Conservation (phyloP, 305 asterid species). For the Ajuga reptans region DNA sequence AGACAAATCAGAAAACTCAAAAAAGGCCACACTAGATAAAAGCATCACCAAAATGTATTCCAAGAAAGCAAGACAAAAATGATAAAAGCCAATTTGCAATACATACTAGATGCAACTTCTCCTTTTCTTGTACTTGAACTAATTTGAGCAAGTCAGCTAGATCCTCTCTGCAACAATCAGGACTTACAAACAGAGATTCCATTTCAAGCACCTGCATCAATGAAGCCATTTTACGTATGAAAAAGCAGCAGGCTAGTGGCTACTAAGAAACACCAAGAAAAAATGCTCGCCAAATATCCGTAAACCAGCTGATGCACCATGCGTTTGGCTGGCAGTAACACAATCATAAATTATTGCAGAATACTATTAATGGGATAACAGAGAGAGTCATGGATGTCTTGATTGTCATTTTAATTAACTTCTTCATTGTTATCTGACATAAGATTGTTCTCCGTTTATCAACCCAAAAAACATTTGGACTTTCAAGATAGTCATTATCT, state of each 20-base stretch:
- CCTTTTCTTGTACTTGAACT: conserved; percentile 78
- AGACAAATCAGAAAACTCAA: not conserved
- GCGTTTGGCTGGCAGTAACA: not conserved
- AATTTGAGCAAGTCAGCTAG: conserved; percentile 65
- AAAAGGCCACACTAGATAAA: not conserved
- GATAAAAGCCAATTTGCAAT: conserved; percentile 3
- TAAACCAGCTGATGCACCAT: not conserved
- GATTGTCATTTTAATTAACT: not conserved
- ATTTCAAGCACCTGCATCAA: conserved; percentile 61
- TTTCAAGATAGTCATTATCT: not conserved
- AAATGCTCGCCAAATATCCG: not conserved
- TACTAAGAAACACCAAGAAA: conserved; percentile 5
- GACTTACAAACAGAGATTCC: conserved; percentile 59
- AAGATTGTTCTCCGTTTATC: not conserved
- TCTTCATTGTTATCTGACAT: not conserved
- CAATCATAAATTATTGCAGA: not conserved
- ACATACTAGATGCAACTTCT: conserved; percentile 73
- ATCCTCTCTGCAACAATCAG: conserved; percentile 71
- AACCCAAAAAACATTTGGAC: not conserved
- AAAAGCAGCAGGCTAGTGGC: not conserved
- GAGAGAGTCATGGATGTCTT: not conserved
- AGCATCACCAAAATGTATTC: not conserved
- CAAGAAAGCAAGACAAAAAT: conserved; percentile 14
- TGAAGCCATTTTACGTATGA: not conserved
- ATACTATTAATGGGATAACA: not conserved